A percentile compares a stretch with the other conserved stretches of the same genome.
Conservation (phyloP, 208 protist species). For the Trypanosoma congolense region DNA sequence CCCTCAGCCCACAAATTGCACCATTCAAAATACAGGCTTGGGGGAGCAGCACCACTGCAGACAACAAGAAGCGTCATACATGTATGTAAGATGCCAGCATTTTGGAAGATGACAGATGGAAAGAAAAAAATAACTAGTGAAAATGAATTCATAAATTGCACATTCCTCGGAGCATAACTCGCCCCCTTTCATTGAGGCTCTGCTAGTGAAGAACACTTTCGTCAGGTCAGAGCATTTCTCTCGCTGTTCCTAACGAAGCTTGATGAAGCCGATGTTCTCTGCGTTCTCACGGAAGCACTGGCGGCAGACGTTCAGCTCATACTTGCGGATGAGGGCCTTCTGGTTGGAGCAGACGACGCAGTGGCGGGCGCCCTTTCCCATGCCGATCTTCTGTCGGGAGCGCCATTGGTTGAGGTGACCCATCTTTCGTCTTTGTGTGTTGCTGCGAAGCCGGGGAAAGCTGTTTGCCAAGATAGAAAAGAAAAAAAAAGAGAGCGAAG, state of each 20-base stretch:
- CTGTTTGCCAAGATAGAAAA: neutral
- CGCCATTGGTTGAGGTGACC: slow-evolving; percentile 91
- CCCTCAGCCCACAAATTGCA: no score
- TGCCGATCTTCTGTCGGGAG: slow-evolving; percentile 90
- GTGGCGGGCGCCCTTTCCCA: slow-evolving; percentile 85
- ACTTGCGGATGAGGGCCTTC: slow-evolving; percentile 93
- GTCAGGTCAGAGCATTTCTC: neutral
- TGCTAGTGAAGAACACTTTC: no score
- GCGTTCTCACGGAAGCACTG: slow-evolving; percentile 94
- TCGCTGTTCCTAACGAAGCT: slow-evolving; percentile 71
- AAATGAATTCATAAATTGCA: no score
- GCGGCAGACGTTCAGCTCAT: slow-evolving; percentile 92
- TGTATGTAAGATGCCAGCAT: no score
- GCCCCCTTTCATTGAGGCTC: no score
- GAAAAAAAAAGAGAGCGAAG: no score
- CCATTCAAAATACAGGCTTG: no score
- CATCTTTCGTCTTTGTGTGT: slow-evolving; percentile 30
- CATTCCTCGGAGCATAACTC: no score
- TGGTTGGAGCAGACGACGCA: slow-evolving; percentile 91
- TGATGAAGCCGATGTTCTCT: slow-evolving; percentile 86
- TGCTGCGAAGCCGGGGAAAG: neutral
- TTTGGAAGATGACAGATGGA: no score
- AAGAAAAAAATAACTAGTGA: no score
- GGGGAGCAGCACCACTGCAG: no score
- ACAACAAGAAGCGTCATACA: no score